Conservation (phyloP, 192 early-diverging fungal genomes). For the Helicostylum pulchrum region DNA sequence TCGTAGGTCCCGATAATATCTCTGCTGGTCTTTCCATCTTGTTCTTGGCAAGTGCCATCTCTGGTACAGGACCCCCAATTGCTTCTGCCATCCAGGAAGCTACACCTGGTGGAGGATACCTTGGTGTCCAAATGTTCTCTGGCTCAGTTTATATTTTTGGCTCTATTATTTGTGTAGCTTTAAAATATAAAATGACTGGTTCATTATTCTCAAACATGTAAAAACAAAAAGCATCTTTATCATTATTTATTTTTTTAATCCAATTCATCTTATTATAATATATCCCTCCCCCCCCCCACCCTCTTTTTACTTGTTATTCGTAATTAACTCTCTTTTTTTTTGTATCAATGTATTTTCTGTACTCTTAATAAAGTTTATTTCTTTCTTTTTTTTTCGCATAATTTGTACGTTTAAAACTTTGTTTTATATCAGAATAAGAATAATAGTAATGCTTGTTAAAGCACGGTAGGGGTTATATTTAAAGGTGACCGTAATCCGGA, state of each 20-base stretch:
- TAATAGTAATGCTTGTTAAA: too few species aligned
- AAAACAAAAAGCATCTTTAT: not conserved
- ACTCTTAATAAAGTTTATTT: too few species aligned
- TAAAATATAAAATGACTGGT: constrained; percentile 28
- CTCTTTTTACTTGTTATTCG: too few species aligned
- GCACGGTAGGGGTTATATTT: too few species aligned
- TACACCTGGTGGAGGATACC: constrained; percentile 12
- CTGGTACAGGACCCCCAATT: constrained; percentile 26
- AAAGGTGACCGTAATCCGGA: too few species aligned
- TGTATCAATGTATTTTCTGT: too few species aligned
- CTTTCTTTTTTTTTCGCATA: too few species aligned
- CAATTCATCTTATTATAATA: not conserved
- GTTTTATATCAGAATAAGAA: too few species aligned
- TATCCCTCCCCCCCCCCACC: too few species aligned
- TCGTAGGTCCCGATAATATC: constrained; percentile 26
- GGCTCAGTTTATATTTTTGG: constrained; percentile 24
- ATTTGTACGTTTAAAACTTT: too few species aligned
- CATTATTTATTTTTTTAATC: too few species aligned
- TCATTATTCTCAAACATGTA: constrained; percentile 12
- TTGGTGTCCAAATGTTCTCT: constrained; percentile 34
- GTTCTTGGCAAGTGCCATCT: constrained; percentile 13
- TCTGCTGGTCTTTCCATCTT: constrained; percentile 25
- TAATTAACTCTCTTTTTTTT: too few species aligned
- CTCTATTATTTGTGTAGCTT: constrained; percentile 12
- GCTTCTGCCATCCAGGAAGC: constrained; percentile 24